Evolutionary conservation across 805 yeast species (phyloP).

Genomic region (Candida ortonii): DNA sequence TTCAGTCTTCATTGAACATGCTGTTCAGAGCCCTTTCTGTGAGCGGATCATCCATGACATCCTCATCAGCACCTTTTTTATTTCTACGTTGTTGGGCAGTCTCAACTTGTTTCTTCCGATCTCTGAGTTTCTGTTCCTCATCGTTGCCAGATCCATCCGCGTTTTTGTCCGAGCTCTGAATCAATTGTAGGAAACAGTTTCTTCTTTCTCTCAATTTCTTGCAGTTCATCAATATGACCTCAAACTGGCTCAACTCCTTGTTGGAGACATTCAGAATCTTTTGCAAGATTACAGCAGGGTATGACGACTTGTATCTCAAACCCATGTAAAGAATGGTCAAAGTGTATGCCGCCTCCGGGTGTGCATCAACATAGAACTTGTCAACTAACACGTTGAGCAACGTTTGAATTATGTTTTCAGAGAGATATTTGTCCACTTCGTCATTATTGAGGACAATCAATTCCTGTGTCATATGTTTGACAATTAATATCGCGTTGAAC

Average conservation of each 20-base stretch:
- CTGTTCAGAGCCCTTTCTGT: conserved; percentile 64
- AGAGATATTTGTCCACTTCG: conserved; percentile 68
- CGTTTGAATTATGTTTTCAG: conserved; percentile 66
- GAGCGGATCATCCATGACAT: conserved; percentile 69
- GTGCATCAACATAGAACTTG: conserved; percentile 79
- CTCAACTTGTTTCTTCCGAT: conserved; percentile 54
- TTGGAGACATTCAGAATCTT: conserved; percentile 50
- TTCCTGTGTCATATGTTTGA: conserved; percentile 69
- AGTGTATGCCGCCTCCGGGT: conserved; percentile 88
- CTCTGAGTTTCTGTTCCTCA: conserved; percentile 37
- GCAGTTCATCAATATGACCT: conserved; percentile 58
- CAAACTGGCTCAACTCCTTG: conserved; percentile 61
- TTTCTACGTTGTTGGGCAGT: conserved; percentile 46
- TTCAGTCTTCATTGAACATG: conserved; percentile 46
- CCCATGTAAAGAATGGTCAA: conserved; percentile 76
- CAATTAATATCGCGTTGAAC: conserved; percentile 79
- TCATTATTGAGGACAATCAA: conserved; percentile 61
- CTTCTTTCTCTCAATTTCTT: conserved; percentile 75
- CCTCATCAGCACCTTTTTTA: conserved; percentile 32
- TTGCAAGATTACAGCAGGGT: conserved; percentile 61
- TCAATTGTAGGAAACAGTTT: conserved; percentile 70
- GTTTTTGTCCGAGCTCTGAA: conserved; percentile 52
- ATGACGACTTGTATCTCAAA: conserved; percentile 63
- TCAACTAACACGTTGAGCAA: conserved; percentile 66
- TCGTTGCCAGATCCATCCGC: conserved; percentile 29